Evolutionary conservation across 75 land plant genomes (phyloP).

Genomic region (Picea sitchensis): DNA sequence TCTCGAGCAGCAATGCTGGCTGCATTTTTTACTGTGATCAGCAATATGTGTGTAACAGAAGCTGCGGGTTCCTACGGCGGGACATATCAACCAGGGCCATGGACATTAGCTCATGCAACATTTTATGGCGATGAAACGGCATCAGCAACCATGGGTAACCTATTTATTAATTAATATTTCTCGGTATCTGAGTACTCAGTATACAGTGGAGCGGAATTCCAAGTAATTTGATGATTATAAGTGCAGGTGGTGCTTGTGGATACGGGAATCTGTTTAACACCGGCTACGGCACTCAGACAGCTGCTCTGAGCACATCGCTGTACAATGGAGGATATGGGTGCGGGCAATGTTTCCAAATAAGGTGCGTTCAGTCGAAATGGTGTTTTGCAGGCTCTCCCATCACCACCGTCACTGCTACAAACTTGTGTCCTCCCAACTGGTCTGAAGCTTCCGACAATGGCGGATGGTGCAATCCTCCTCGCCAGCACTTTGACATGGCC

Average conservation of each 20-base stretch:
- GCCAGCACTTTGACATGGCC: constrained; percentile 61
- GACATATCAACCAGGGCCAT: not conserved
- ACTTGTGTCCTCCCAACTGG: constrained; percentile 19
- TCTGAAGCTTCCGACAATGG: constrained; percentile 13
- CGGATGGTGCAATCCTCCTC: constrained; percentile 38
- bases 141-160: not conserved
- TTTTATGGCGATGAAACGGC: not conserved
- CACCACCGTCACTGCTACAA: constrained; percentile 18
- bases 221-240: not conserved
- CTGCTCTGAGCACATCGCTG: constrained; percentile 36
- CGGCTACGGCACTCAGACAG: constrained; percentile 37
- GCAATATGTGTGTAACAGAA: too few relatives aligned
- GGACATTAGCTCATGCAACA: not conserved
- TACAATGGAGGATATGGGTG: constrained; percentile 27
- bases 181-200: too few relatives aligned
- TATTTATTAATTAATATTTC: too few relatives aligned
- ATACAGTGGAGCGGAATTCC: too few relatives aligned
- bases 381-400: constrained; percentile 1
- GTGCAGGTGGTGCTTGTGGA: constrained; percentile 45
- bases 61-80: too few relatives aligned
- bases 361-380: constrained; percentile 19
- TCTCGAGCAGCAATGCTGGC: too few relatives aligned
- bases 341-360: constrained; percentile 38
- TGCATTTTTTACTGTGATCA: too few relatives aligned
- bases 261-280: constrained; percentile 23